These are phyloP conservation scores for Talaromyces thailandensis DNA, from an alignment of 495 filamentous ascomycete genomes.

Conservation along the genomic window DNA sequence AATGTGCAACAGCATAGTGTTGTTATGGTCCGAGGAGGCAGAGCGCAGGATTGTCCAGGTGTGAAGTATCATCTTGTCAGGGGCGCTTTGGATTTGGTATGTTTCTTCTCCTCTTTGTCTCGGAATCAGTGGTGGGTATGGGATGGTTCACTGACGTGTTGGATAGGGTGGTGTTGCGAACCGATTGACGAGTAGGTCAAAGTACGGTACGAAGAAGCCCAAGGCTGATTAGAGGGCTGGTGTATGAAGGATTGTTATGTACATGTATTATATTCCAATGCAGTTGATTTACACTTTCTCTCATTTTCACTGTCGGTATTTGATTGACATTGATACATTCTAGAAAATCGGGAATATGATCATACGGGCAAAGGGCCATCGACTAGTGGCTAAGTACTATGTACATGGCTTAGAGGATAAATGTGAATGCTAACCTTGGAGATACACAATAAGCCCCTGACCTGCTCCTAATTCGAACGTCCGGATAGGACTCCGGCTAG, in stretches of 20 bases:
- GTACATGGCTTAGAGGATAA: too few relatives aligned
- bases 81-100: slow-evolving; percentile 88
- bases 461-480: not conserved
- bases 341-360: not conserved
- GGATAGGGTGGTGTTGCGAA: slow-evolving; percentile 80
- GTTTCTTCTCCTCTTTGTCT: slow-evolving; percentile 20
- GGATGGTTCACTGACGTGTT: not conserved
- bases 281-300: not conserved
- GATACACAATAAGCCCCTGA: too few relatives aligned
- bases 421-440: too few relatives aligned
- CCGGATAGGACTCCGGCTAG: not conserved
- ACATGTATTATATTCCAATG: not conserved
- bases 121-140: not conserved
- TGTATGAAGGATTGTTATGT: not conserved
- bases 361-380: not conserved
- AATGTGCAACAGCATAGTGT: slow-evolving; percentile 99
- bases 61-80: slow-evolving; percentile 91
- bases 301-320: not conserved
- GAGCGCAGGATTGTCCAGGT: slow-evolving; percentile 95
- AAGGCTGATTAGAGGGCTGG: slow-evolving; percentile 46
- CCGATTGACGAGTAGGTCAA: slow-evolving; percentile 74
- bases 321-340: not conserved
- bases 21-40: slow-evolving; percentile 82
- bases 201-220: slow-evolving; percentile 98
- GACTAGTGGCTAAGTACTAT: too few relatives aligned